phyloP scores from a whole-genome alignment of 177 flowering plant genomes.

The Vitis hybrid region DNA sequence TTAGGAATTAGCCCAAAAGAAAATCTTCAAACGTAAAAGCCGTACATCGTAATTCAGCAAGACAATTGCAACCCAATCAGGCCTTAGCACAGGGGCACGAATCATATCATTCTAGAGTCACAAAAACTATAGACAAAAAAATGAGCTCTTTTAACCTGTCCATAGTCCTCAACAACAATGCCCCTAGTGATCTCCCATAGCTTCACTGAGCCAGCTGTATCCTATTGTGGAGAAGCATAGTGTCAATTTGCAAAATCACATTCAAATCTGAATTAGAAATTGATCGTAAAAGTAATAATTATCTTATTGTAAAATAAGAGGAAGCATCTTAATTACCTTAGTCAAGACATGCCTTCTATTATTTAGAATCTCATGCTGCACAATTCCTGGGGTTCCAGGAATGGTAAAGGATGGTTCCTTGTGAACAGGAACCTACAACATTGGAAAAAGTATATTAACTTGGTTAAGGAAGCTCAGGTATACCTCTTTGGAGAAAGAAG shows the following conservation, averaged over 20 bases:
- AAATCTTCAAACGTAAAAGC: background rate
- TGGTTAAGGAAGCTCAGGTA: background rate
- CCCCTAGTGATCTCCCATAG: slow-evolving; percentile 98
- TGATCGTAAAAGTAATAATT: background rate
- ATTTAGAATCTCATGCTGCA: slow-evolving; percentile 93
- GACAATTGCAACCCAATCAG: background rate
- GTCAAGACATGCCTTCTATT: slow-evolving; percentile 91
- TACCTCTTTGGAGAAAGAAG: background rate
- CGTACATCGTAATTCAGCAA: background rate
- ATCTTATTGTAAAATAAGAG: background rate
- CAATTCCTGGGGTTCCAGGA: slow-evolving; percentile 78
- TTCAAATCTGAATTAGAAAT: background rate
- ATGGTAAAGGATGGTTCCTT: slow-evolving; percentile 69
- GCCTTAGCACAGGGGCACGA: too few species aligned
- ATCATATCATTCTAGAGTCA: too few species aligned
- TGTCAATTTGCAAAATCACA: slow-evolving; percentile 1
- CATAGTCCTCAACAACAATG: slow-evolving; percentile 83
- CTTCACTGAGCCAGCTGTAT: slow-evolving; percentile 82
- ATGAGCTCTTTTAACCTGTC: slow-evolving; percentile 55
- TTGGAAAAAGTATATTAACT: background rate
- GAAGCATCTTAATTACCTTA: slow-evolving; percentile 48
- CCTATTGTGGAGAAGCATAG: slow-evolving; percentile 40
- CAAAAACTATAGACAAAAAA: slow-evolving; percentile 8
- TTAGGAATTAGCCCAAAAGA: background rate
- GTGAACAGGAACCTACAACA: slow-evolving; percentile 72